Evolutionary conservation across 768 basidiomycete species (phyloP).

Genomic region (Suillus subaureus): DNA sequence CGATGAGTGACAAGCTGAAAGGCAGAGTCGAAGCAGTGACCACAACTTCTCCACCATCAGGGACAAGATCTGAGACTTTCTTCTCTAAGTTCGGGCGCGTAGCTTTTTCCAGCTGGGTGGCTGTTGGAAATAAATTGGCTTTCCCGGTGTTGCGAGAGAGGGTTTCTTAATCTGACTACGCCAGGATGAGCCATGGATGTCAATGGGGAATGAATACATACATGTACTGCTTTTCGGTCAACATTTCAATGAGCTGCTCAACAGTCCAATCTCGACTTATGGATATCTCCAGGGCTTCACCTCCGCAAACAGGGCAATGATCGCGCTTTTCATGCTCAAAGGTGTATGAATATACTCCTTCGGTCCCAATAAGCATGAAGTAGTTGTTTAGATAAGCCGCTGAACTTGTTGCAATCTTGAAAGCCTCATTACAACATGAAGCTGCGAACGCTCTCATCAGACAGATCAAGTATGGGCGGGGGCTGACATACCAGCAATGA

Average conservation of each 20-base stretch:
- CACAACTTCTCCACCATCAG: conserved; percentile 73
- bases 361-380: conserved; percentile 97
- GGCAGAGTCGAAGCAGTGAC: conserved; percentile 91
- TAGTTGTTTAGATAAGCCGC: conserved; percentile 97
- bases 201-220: conserved; percentile 41
- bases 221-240: conserved; percentile 91
- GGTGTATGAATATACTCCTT: conserved; percentile 95
- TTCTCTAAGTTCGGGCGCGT: conserved; percentile 92
- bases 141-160: conserved; percentile 76
- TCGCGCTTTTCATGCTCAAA: conserved; percentile 92
- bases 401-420: conserved; percentile 96
- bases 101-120: conserved; percentile 89
- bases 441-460: conserved; percentile 46
- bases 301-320: conserved; percentile 98
- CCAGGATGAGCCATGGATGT: background rate
- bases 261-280: conserved; percentile 77
- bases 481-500: conserved; percentile 77
- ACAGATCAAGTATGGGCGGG: background rate
- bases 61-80: conserved; percentile 80
- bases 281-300: conserved; percentile 75
- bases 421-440: conserved; percentile 98
- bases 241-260: conserved; percentile 84
- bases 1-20: conserved; percentile 75
- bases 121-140: conserved; percentile 89
- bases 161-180: conserved; percentile 95